phyloP scores from a whole-genome alignment of 2,329 filamentous ascomycete species.

The Diaporthe vexans region DNA sequence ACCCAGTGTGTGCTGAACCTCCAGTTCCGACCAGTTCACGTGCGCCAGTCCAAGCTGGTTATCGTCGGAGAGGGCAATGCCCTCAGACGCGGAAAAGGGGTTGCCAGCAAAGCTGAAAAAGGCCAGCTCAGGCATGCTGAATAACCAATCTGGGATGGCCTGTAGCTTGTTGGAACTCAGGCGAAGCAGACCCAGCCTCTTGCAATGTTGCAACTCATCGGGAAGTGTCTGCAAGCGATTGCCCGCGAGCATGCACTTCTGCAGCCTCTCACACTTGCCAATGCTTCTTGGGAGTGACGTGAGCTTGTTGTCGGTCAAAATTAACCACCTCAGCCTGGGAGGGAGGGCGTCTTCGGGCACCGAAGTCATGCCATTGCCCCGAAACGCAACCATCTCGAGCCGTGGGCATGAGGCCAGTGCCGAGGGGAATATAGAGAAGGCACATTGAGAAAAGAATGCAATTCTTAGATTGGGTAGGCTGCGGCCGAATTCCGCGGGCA shows the following conservation, averaged over 20 bases:
- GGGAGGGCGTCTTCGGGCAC: constrained; percentile 59
- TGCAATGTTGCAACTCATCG: constrained; percentile 58
- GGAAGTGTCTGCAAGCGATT: constrained; percentile 58
- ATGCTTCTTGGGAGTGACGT: constrained; percentile 56
- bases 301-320: constrained; percentile 62
- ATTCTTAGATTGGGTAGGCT: constrained; percentile 59
- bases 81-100: constrained; percentile 52
- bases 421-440: constrained; percentile 58
- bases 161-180: constrained; percentile 58
- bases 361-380: constrained; percentile 58
- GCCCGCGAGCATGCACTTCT: constrained; percentile 65
- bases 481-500: constrained; percentile 55
- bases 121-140: constrained; percentile 59
- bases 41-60: constrained; percentile 48
- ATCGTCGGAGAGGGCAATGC: background rate
- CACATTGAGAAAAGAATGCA: constrained; percentile 62
- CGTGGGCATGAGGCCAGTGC: constrained; percentile 57
- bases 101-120: constrained; percentile 64
- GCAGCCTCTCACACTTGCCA: constrained; percentile 57
- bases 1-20: constrained; percentile 57
- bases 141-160: constrained; percentile 58
- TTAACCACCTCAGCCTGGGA: constrained; percentile 60
- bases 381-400: constrained; percentile 65
- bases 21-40: constrained; percentile 57
- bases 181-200: constrained; percentile 58